phyloP scores from a whole-genome alignment of 2,329 filamentous ascomycete species.

The Cercospora brassicicola region DNA sequence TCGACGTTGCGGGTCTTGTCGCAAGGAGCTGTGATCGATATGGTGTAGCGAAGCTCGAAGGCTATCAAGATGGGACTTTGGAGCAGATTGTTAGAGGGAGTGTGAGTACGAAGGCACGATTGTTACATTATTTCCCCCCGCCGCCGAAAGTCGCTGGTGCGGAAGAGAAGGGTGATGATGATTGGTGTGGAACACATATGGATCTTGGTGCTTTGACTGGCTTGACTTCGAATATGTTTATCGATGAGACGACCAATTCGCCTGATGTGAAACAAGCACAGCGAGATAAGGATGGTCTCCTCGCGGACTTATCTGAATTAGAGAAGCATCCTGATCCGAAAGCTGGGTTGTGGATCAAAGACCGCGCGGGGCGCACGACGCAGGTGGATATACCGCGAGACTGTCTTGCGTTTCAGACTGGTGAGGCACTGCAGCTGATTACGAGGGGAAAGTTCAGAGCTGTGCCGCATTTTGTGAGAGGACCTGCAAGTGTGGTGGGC shows the following conservation, averaged over 20 bases:
- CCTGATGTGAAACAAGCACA: conserved; percentile 29
- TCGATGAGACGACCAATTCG: conserved; percentile 66
- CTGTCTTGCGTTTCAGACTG: conserved; percentile 94
- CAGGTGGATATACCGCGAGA: conserved; percentile 90
- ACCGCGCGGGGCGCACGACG: conserved; percentile 75
- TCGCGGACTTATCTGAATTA: conserved; percentile 63
- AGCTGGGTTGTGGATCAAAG: conserved; percentile 91
- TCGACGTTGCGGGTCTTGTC: conserved; percentile 84
- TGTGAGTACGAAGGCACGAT: conserved; percentile 82
- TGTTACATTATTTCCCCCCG: conserved; percentile 86
- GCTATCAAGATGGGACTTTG: conserved; percentile 75
- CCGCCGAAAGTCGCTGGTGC: conserved; percentile 31
- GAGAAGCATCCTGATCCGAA: conserved; percentile 73
- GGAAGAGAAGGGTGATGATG: conserved; percentile 63
- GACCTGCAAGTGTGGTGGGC: conserved; percentile 48
- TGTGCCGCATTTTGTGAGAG: conserved; percentile 92
- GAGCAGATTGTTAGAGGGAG: conserved; percentile 84
- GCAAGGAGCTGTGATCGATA: conserved; percentile 87
- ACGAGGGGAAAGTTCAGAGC: conserved; percentile 89
- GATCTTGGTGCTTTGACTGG: conserved; percentile 94
- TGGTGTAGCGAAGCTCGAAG: conserved; percentile 73
- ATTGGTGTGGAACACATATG: conserved; percentile 90
- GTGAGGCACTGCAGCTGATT: conserved; percentile 86
- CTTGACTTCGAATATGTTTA: conserved; percentile 92
- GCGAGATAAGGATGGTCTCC: background rate